A percentile compares a stretch with the other conserved stretches of the same genome.
These are phyloP conservation scores for Epichloe sp. DNA, from an alignment of 2,329 filamentous ascomycete species.

Conservation along the genomic window DNA sequence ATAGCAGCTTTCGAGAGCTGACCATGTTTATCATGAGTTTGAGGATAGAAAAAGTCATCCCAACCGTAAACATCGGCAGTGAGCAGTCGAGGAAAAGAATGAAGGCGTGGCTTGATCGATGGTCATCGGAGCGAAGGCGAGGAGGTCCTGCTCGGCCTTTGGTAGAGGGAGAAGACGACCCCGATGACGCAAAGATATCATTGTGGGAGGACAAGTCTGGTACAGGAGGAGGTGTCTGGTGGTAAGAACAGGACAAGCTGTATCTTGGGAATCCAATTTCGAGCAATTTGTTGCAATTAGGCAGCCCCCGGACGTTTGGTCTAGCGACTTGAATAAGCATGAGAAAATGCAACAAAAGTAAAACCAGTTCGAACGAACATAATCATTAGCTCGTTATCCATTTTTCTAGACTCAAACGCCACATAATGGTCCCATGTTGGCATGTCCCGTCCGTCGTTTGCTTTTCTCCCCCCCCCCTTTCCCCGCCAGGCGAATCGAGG, in stretches of 20 bases:
- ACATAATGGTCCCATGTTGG: background rate
- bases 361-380: background rate
- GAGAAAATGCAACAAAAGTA: background rate
- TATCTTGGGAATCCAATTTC: conserved; percentile 4
- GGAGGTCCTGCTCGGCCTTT: conserved; percentile 38
- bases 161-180: conserved; percentile 24
- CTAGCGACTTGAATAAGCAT: background rate
- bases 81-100: conserved; percentile 43
- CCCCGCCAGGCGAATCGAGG: background rate
- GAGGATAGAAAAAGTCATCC: conserved; percentile 78
- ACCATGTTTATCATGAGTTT: conserved; percentile 86
- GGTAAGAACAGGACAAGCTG: conserved; percentile 11
- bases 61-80: conserved; percentile 74
- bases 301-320: background rate
- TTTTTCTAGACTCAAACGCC: conserved; percentile 3
- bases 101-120: conserved; percentile 52
- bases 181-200: conserved; percentile 12
- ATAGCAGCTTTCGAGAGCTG: conserved; percentile 87
- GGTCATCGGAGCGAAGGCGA: conserved; percentile 43
- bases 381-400: background rate
- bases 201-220: conserved; percentile 28
- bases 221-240: conserved; percentile 27
- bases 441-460: background rate
- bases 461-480: background rate
- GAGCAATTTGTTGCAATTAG: background rate